Base-by-base conservation (phyloP, 352 stramenopile genomes). In the Phytophthora pluvialis region DNA sequence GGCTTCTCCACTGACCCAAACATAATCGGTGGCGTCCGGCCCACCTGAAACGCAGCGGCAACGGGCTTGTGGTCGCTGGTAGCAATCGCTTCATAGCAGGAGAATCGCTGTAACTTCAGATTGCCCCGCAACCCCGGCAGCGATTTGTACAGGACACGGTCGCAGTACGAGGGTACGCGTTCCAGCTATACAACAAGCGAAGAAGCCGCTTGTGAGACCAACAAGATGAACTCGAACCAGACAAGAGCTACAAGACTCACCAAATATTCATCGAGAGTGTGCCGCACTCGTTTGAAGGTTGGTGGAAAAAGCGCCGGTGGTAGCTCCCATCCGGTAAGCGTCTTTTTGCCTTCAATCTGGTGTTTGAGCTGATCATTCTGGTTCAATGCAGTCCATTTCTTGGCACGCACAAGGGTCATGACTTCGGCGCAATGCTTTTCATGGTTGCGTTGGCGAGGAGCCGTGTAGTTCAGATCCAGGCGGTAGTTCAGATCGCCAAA, bases 401-500 rank as follows among this genome's bases (percentile, higher is more conserved):
- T 88, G 38, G 72, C 70, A 13, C 72, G 67, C 5, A 93, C 78
- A 35, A 85, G 70, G 7, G 78, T 60, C 42, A 88, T 67, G 29
- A 94, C 86, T 29, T 89, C 81, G 4, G 71, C 62, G 57, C 83
- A 89, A 59, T 94, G 84, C 54, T 90, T 78, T 32, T 90, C 83
- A 38, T 89, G 79, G 11, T 73, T 77, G 12, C 81, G 78, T 18
- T 86, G 70, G 7, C 67, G 45, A 12, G 54, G 46, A 26, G 77
- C 72, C 1, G 69, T 72, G 69, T 93, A 89, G 60, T 75, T 83
- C 48, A 93, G 64, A 49, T 95, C 86, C 28, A 96, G 52, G 46
- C 88, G 81, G 64, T 97, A 95, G 73, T 97, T 97, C 25, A 97
- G 78, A 51, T 97, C 89, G 7, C 89, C 89, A 25, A 96, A 89